Evolutionary conservation across 2,329 filamentous ascomycete species (phyloP).

Genomic region (Diaporthe citrichinensis): DNA sequence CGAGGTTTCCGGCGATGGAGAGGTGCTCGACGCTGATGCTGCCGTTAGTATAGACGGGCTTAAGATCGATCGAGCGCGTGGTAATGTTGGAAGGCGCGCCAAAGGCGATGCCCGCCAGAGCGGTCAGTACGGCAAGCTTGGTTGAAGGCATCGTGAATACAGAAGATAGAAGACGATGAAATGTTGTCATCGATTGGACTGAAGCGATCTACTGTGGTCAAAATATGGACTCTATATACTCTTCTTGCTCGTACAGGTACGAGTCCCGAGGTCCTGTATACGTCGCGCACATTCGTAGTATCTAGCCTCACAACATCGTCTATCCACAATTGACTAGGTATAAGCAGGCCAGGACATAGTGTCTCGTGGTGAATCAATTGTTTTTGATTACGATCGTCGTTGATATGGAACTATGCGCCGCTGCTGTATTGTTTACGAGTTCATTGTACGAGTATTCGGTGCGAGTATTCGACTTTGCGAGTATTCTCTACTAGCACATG

Average conservation of each 20-base stretch:
- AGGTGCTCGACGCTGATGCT: slow-evolving; percentile 2
- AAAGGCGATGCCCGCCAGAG: background rate
- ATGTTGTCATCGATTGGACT: background rate
- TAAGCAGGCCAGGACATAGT: background rate
- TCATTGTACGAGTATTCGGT: background rate
- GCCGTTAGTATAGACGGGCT: background rate
- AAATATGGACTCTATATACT: background rate
- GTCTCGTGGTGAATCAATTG: too few relatives aligned
- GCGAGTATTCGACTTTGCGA: background rate
- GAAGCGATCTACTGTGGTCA: too few relatives aligned
- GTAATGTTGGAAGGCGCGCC: background rate
- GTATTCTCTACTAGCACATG: too few relatives aligned
- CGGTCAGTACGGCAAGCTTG: background rate
- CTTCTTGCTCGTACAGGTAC: background rate
- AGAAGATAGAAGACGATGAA: background rate
- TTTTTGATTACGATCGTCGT: background rate
- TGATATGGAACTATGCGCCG: too few relatives aligned
- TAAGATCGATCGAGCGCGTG: background rate
- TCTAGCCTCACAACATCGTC: background rate
- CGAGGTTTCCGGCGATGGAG: background rate
- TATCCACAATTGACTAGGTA: background rate
- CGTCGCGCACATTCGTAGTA: background rate
- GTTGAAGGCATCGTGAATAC: background rate
- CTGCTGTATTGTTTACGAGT: background rate
- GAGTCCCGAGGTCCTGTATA: background rate